These are phyloP conservation scores for Pyricularia grisea DNA, from an alignment of 2,329 filamentous ascomycete genomes.

Conservation along the genomic window DNA sequence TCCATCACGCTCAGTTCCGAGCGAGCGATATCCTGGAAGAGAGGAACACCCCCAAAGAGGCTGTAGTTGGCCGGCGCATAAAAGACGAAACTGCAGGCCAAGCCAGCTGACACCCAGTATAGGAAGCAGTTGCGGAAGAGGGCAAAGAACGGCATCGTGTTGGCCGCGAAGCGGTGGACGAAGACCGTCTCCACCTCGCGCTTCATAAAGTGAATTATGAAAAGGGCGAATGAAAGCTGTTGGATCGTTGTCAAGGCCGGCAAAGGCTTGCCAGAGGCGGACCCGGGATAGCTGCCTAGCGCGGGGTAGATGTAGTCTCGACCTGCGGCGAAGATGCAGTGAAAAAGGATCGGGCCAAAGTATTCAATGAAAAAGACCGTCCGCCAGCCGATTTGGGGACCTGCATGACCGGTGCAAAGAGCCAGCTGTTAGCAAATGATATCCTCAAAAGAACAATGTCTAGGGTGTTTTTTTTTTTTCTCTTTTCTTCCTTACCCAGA, in stretches of 20 bases:
- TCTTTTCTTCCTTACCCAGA: slow-evolving; percentile 52
- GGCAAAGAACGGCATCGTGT: slow-evolving; percentile 85
- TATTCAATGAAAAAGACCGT: slow-evolving; percentile 96
- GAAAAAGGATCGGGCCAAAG: slow-evolving; percentile 81
- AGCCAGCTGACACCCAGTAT: slow-evolving; percentile 82
- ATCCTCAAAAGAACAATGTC: background rate
- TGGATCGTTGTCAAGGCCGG: slow-evolving; percentile 54
- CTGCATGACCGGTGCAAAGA: slow-evolving; percentile 30
- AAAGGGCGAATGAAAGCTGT: slow-evolving; percentile 62
- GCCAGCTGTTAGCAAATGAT: background rate
- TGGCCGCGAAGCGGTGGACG: slow-evolving; percentile 88
- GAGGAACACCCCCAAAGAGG: slow-evolving; percentile 50
- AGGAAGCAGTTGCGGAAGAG: slow-evolving; percentile 93
- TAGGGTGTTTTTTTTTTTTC: background rate
- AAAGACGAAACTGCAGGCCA: slow-evolving; percentile 75
- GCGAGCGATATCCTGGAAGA: slow-evolving; percentile 4
- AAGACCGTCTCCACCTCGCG: slow-evolving; percentile 92
- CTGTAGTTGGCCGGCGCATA: slow-evolving; percentile 46
- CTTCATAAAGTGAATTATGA: slow-evolving; percentile 82
- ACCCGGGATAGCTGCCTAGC: slow-evolving; percentile 18
- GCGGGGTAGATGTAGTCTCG: slow-evolving; percentile 63
- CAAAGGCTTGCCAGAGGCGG: slow-evolving; percentile 28
- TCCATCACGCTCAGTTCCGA: slow-evolving; percentile 32
- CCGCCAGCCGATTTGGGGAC: slow-evolving; percentile 82
- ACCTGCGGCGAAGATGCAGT: slow-evolving; percentile 61